These are phyloP conservation scores for Lepidium didymum DNA, from an alignment of 345 rosid species.

Conservation along the genomic window DNA sequence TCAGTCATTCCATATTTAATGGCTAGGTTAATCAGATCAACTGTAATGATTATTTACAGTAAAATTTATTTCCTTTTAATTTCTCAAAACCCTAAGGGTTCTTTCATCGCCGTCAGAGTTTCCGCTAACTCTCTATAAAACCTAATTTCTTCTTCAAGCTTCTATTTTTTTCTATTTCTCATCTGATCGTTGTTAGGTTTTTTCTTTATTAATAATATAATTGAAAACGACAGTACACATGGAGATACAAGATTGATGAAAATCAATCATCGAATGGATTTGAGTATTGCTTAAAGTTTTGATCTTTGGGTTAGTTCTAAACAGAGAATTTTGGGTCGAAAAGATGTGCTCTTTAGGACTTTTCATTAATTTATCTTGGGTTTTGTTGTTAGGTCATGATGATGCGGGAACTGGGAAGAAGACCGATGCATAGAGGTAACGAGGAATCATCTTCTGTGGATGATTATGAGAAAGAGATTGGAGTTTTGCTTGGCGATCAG, in stretches of 20 bases:
- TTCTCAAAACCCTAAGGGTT: slow-evolving; percentile 79
- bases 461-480: slow-evolving; percentile 69
- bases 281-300: slow-evolving; percentile 31
- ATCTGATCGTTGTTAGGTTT: slow-evolving; percentile 12
- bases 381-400: not conserved
- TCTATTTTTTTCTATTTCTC: not conserved
- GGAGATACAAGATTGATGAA: not conserved
- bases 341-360: slow-evolving; percentile 21
- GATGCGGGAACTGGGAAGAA: slow-evolving; percentile 23
- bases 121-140: slow-evolving; percentile 31
- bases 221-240: not conserved
- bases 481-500: slow-evolving; percentile 42
- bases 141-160: not conserved
- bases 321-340: slow-evolving; percentile 11
- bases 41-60: not conserved
- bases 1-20: too few relatives aligned
- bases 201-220: not conserved
- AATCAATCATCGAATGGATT: slow-evolving; percentile 13
- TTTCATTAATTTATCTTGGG: not conserved
- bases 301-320: slow-evolving; percentile 26
- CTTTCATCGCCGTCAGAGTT: slow-evolving; percentile 86
- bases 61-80: slow-evolving; percentile 3
- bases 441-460: slow-evolving; percentile 69
- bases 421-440: slow-evolving; percentile 55
- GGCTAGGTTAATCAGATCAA: too few relatives aligned